phyloP scores from a whole-genome alignment of 106 monocot species.

The Alisma plantagoaquatica region DNA sequence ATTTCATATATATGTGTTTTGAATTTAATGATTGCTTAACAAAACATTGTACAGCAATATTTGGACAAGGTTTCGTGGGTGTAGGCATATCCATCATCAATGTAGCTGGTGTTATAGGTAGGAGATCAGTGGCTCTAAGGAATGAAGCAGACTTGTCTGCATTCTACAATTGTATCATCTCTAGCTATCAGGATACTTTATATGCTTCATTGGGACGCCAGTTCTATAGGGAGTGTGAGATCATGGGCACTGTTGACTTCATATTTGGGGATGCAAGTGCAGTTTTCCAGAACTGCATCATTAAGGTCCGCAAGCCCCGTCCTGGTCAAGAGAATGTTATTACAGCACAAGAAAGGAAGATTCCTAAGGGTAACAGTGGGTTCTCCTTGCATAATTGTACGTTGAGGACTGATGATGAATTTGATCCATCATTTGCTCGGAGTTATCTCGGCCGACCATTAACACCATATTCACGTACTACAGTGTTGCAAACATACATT shows the following conservation, averaged over 20 bases:
- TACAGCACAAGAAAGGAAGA: neutral
- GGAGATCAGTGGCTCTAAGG: neutral
- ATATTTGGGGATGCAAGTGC: neutral
- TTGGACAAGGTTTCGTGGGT: no score
- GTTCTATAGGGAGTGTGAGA: neutral
- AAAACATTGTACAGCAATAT: no score
- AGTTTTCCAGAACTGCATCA: neutral
- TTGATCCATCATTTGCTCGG: neutral
- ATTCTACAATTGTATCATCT: neutral
- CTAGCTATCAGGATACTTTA: neutral
- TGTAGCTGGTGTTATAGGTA: no score
- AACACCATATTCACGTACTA: conserved; percentile 37
- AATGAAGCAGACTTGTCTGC: neutral
- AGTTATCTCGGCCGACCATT: conserved; percentile 41
- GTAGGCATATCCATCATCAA: no score
- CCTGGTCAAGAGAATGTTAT: neutral
- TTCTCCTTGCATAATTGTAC: neutral
- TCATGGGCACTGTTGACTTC: neutral
- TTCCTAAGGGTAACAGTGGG: neutral
- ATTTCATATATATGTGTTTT: no score
- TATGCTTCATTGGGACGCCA: neutral
- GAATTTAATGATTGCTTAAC: no score
- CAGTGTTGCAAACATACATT: conserved; percentile 44
- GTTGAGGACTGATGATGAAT: neutral
- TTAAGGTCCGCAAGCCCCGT: neutral